Percentiles rank a stretch among this genome's conserved stretches.
Conservation (phyloP, 2,329 filamentous ascomycete genomes). For the Pseudocercospora fuligena region DNA sequence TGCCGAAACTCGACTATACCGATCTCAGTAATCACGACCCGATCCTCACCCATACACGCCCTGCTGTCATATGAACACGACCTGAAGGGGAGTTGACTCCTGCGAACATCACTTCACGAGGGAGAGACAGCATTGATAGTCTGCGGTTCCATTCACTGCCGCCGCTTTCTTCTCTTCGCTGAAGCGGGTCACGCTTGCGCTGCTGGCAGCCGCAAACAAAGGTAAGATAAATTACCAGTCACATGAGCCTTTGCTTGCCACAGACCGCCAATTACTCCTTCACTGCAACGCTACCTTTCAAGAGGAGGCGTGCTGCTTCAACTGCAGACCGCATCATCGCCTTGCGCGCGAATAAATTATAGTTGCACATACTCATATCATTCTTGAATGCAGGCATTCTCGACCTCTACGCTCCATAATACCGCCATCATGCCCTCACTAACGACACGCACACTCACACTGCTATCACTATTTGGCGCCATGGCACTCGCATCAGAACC, state of each 20-base stretch:
- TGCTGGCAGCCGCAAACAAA: slow-evolving; percentile 33
- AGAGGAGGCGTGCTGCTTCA: not conserved
- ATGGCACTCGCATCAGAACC: slow-evolving; percentile 17
- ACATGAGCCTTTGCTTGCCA: slow-evolving; percentile 15
- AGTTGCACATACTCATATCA: slow-evolving; percentile 15
- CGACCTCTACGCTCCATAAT: not conserved
- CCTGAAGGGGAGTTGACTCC: slow-evolving; percentile 16
- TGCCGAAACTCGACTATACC: not conserved
- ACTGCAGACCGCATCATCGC: not conserved
- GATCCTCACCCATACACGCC: not conserved
- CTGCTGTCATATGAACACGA: slow-evolving; percentile 11
- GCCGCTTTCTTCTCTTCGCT: slow-evolving; percentile 15
- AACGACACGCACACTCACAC: slow-evolving; percentile 15
- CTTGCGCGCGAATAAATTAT: not conserved
- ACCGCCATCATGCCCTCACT: slow-evolving; percentile 40
- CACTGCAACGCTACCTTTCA: not conserved
- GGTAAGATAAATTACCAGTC: slow-evolving; percentile 23
- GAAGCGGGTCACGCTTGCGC: slow-evolving; percentile 28
- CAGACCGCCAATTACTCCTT: not conserved
- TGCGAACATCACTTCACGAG: slow-evolving; percentile 5
- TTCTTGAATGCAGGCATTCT: slow-evolving; percentile 21
- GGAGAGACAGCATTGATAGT: not conserved
- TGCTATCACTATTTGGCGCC: slow-evolving; percentile 26
- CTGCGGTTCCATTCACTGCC: not conserved
- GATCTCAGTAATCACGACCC: not conserved